phyloP scores from a whole-genome alignment of 1,284 basidiomycete species.

The Moesziomyces aphidis region DNA sequence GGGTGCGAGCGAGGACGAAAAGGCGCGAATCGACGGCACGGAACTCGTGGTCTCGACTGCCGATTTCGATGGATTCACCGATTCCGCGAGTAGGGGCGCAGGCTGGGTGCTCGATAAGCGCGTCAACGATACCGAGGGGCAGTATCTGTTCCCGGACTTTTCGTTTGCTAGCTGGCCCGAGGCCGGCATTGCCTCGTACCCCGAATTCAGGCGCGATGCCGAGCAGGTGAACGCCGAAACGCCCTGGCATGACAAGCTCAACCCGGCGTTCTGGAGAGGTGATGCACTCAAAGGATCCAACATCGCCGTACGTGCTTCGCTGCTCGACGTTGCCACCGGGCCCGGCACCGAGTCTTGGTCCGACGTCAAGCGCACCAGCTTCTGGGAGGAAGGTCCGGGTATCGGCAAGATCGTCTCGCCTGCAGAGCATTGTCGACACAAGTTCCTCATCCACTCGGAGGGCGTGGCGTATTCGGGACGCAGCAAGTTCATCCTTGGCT shows the following conservation, averaged over 20 bases:
- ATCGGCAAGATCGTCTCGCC: conserved; percentile 35
- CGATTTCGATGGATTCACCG: conserved; percentile 41
- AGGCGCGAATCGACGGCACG: conserved; percentile 16
- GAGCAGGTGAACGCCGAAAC: conserved; percentile 21
- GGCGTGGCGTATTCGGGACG: conserved; percentile 57
- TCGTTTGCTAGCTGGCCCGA: conserved; percentile 54
- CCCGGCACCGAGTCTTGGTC: conserved; percentile 27
- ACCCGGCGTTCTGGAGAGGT: conserved; percentile 39
- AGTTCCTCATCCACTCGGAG: conserved; percentile 54
- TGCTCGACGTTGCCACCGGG: conserved; percentile 29
- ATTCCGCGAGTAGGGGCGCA: conserved; percentile 22
- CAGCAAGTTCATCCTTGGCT: conserved; percentile 45
- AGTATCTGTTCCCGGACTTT: conserved; percentile 54
- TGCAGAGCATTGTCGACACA: conserved; percentile 43
- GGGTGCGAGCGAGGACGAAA: conserved; percentile 31
- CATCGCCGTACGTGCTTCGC: conserved; percentile 25
- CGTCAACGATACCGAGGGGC: conserved; percentile 15
- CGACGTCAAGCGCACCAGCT: conserved; percentile 50
- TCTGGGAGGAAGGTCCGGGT: conserved; percentile 33
- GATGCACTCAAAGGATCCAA: conserved; percentile 20
- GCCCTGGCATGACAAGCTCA: conserved; percentile 39
- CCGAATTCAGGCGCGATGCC: conserved; percentile 33
- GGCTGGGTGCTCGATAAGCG: conserved; percentile 48
- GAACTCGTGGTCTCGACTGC: conserved; percentile 45
- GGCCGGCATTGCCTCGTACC: conserved; percentile 45